Evolutionary conservation across 352 stramenopile species (phyloP).

Genomic region (Globisporangium emineosum): DNA sequence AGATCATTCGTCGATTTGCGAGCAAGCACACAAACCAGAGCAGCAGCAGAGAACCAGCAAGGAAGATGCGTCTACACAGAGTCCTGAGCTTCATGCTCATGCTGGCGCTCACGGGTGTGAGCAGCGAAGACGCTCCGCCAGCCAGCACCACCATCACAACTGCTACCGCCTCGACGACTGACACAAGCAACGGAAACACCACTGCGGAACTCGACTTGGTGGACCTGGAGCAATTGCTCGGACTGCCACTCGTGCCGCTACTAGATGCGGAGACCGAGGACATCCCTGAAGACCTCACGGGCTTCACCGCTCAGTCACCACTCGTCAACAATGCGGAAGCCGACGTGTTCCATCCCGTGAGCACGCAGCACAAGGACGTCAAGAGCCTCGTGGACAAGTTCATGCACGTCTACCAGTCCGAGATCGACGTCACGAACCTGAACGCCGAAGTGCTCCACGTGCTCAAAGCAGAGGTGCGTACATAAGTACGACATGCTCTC

Average conservation of each 20-base stretch:
- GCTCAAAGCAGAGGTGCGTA: slow-evolving; percentile 39
- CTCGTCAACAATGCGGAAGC: neutral
- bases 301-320: neutral
- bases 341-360: slow-evolving; percentile 23
- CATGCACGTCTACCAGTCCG: slow-evolving; percentile 46
- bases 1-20: slow-evolving; percentile 4
- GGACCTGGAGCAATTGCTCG: neutral
- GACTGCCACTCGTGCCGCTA: neutral
- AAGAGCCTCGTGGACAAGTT: slow-evolving; percentile 42
- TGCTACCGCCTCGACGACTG: neutral
- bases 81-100: slow-evolving; percentile 8
- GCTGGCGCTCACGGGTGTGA: neutral
- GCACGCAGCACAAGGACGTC: slow-evolving; percentile 24
- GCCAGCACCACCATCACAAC: neutral
- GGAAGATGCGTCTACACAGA: slow-evolving; percentile 1
- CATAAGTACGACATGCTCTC: neutral
- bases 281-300: slow-evolving; percentile 1
- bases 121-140: slow-evolving; percentile 2
- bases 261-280: neutral
- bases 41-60: neutral
- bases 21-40: neutral
- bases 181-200: neutral
- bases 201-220: neutral
- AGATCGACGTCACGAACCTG: slow-evolving; percentile 42
- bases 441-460: slow-evolving; percentile 40